Base-by-base conservation (phyloP, 192 early-diverging fungal species). In the Coemansia sp. region DNA sequence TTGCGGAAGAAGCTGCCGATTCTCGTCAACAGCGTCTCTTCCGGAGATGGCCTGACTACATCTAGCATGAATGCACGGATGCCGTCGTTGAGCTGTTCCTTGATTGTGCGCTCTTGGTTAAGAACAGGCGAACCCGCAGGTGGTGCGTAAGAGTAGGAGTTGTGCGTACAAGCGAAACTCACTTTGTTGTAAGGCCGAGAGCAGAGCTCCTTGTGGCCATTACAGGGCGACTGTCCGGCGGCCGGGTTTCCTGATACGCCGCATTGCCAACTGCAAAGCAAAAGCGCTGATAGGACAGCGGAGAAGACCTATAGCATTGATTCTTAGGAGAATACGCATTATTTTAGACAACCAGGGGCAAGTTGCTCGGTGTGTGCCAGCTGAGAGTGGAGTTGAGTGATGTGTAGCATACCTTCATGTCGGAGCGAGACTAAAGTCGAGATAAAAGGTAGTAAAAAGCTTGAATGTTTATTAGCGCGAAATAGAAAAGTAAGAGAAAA, bases 41-140 rank as follows among this genome's bases (percentile, higher is more conserved):
- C 45, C 8, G 20, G 18, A 2, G 45, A 47, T 21, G 45, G 45
- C n/a, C 21, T 18, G 45, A 77, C 75, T 5, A 83, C 85, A 59
- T 90, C 90, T 21, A 94, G 77, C 84, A 89, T 89, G 50, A 94
- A 85, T 7, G 79, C 88, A 0, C 93, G 79, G 38, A 94, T 72
- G n/a, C 93, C 93, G 67, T 91, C 88, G 25, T 69, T 68, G 2
- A 94, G 85, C 71, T 94, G 93, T 16, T 81, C 77, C 6, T 67
- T 58, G 34, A 93, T 85, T 12, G 83, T 69, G 50, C 75, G 83
- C 61, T 86, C 62, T 65, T 93, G 91, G 68, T 91, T 92, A 13
- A 87, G 77, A 10, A 82, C 74, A 6, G 77, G 77, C 2, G 65
- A 33, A 3, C 34, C 66, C 0, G 61, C 68, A 8, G 77, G 69